A percentile compares a stretch with the other conserved stretches of the same genome.
Conservation (phyloP, 176 grass and related monocot genomes). For the Avena insularis region DNA sequence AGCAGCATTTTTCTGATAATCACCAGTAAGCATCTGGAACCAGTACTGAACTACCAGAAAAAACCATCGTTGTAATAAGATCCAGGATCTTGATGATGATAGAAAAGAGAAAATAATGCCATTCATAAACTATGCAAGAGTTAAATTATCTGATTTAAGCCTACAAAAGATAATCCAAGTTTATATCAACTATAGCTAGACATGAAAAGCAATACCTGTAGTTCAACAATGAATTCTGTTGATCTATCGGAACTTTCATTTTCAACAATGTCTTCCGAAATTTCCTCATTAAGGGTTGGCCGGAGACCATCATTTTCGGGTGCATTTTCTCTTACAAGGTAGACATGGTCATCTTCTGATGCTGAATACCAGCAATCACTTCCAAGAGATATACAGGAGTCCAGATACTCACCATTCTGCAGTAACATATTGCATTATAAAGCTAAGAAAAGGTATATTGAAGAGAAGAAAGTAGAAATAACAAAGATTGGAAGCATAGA, state of each 20-base stretch:
- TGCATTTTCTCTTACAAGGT: constrained; percentile 54
- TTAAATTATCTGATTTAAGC: neutral
- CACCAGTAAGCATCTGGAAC: constrained; percentile 33
- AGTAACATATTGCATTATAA: constrained; percentile 45
- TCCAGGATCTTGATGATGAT: neutral
- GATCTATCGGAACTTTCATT: constrained; percentile 48
- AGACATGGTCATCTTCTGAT: constrained; percentile 80
- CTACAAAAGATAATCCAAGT: constrained; percentile 9
- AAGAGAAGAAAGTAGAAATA: constrained; percentile 26
- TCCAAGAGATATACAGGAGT: constrained; percentile 86
- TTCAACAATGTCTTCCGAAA: constrained; percentile 26
- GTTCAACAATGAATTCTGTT: constrained; percentile 73
- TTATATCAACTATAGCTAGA: constrained; percentile 18
- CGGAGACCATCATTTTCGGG: constrained; percentile 34
- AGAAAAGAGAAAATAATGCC: neutral
- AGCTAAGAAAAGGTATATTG: constrained; percentile 24
- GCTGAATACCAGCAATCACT: constrained; percentile 88
- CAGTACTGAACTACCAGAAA: neutral
- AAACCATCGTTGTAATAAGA: neutral
- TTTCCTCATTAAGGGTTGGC: constrained; percentile 50
- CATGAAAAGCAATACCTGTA: constrained; percentile 67
- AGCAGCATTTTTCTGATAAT: neutral
- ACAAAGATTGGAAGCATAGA: constrained; percentile 42
- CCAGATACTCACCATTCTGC: constrained; percentile 93
- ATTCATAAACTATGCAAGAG: constrained; percentile 13